Evolutionary conservation across 192 early-diverging fungal species (phyloP).

Genomic region (Backusella tuberculispora): DNA sequence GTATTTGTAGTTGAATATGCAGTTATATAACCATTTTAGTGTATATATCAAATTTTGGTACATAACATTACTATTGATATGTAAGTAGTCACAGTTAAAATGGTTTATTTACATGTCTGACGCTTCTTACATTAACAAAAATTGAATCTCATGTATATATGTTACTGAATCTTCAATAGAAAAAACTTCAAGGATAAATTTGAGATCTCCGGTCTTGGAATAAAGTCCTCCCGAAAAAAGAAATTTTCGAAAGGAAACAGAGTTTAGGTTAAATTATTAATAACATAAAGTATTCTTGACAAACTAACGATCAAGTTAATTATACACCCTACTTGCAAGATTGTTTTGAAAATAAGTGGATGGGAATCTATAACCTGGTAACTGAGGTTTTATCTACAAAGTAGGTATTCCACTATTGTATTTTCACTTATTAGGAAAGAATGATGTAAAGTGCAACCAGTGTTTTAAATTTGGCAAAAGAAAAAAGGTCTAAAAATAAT

Average conservation of each 20-base stretch:
- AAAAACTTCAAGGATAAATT: neutral
- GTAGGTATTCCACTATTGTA: neutral
- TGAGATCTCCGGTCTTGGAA: slow-evolving; percentile 1
- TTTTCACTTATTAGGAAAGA: slow-evolving; percentile 8
- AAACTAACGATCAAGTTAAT: neutral
- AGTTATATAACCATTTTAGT: slow-evolving; percentile 7
- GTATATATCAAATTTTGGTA: neutral
- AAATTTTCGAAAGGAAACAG: neutral
- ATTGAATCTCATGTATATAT: neutral
- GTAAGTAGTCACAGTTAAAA: neutral
- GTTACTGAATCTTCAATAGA: neutral
- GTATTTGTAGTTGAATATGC: neutral
- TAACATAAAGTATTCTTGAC: neutral
- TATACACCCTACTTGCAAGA: neutral
- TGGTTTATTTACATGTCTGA: slow-evolving; percentile 5
- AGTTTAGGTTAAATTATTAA: neutral
- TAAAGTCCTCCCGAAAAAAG: neutral
- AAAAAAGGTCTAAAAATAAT: slow-evolving; percentile 15
- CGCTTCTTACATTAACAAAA: too few relatives aligned
- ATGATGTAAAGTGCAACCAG: neutral
- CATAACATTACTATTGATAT: slow-evolving; percentile 1
- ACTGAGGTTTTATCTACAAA: neutral
- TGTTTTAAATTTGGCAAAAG: neutral
- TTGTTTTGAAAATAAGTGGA: neutral
- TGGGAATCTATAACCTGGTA: neutral